Evolutionary conservation across 306 rosid genomes (phyloP), one percentile per base, ranked within the genome.

Genomic region (Purshia tridentata): DNA sequence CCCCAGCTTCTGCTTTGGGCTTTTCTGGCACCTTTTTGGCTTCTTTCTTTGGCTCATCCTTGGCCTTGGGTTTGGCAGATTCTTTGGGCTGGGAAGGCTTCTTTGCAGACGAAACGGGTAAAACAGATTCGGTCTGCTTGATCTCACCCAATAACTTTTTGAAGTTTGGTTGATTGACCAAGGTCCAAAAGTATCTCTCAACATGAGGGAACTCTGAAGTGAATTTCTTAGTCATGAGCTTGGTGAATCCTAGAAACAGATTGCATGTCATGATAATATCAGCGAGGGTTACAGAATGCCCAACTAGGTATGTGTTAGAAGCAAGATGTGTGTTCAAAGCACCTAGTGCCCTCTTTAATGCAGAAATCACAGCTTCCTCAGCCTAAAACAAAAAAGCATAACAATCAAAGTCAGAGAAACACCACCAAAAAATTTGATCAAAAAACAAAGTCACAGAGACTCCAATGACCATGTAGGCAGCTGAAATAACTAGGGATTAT

Each of bases 121-220:
- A 84, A 67, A 90, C 23, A 51, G 88, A 11, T 1, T 88, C 95
- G 0, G 80, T 74, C 81, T 92, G 98, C 88, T 88, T 75, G 55
- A 88, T 85, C 79, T 92, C 87, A 53, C 96, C 97, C 13, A 90
- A 6, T 7, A 90, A 14, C 85, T 92, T 90, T 60, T 81, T 66
- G 84, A 92, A 92, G 76, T 82, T 90, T 15, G 96, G 97, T 74
- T 91, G 96, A 74, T 93, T 86, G 77, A 93, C 94, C 90, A 91
- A 46, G 53, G 98, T 93, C 98, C 97, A 91, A 56, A 93, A 93
- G 86, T 91, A 88, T 77, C 98, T 85, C 79, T 93, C 98, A 50
- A 91, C 96, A 55, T 90, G 95, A 72, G 95, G 96, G 70, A 90
- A 92, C 84, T 88, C 96, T 6, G 92, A 84, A 67, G 98, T 84